phyloP scores from a whole-genome alignment of 495 filamentous ascomycete species.

The Xylaria scruposa region DNA sequence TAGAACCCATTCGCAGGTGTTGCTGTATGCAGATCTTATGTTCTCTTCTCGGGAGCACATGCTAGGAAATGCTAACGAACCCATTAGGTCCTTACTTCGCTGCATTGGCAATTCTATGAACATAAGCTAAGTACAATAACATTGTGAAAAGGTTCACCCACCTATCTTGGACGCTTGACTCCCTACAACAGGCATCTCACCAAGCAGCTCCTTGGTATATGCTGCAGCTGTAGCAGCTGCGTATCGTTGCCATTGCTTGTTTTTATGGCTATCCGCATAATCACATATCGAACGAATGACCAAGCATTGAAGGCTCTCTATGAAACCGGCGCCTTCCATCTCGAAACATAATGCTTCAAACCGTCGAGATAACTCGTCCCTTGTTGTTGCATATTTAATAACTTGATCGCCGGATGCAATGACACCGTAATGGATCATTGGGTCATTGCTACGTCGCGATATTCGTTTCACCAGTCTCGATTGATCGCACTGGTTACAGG shows the following conservation, averaged over 20 bases:
- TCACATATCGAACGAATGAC: slow-evolving; percentile 46
- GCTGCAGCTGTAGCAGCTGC: slow-evolving; percentile 41
- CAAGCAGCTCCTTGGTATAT: slow-evolving; percentile 26
- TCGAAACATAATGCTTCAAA: slow-evolving; percentile 43
- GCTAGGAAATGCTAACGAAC: slow-evolving; percentile 46
- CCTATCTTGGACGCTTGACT: background rate
- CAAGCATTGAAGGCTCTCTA: slow-evolving; percentile 38
- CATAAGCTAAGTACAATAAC: background rate
- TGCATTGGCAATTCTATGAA: background rate
- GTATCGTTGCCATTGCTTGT: slow-evolving; percentile 45
- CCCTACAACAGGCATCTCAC: slow-evolving; percentile 10
- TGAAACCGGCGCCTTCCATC: slow-evolving; percentile 45
- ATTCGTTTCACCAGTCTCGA: background rate
- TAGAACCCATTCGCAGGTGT: slow-evolving; percentile 61
- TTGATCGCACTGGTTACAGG: background rate
- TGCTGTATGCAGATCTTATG: too few relatives aligned
- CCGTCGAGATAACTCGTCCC: slow-evolving; percentile 27
- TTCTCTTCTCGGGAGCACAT: slow-evolving; percentile 52
- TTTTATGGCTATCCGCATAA: slow-evolving; percentile 47
- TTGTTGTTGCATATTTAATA: slow-evolving; percentile 23
- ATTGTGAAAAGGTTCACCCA: background rate
- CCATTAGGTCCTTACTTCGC: slow-evolving; percentile 26
- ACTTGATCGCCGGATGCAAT: slow-evolving; percentile 40
- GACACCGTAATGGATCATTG: slow-evolving; percentile 39
- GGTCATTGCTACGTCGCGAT: slow-evolving; percentile 3